Percentiles rank a stretch among this genome's conserved stretches.
Evolutionary conservation across 768 basidiomycete genomes (phyloP).

Genomic region (Suillus discolor): DNA sequence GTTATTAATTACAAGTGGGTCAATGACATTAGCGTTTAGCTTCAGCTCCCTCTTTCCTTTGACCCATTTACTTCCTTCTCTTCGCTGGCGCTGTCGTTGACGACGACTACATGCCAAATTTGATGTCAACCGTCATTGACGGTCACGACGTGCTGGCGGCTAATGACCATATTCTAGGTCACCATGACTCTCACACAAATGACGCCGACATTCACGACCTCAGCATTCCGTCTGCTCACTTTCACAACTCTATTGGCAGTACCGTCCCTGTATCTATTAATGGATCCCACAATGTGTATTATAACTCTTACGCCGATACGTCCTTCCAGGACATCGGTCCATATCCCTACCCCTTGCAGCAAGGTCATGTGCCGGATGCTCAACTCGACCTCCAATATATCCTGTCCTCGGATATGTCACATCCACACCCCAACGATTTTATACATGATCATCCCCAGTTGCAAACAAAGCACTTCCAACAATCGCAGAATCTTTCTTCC

Average conservation of each 20-base stretch:
- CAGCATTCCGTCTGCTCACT: conserved; percentile 31
- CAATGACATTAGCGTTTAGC: conserved; percentile 13
- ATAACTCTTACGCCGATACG: conserved; percentile 30
- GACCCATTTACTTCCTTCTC: conserved; percentile 13
- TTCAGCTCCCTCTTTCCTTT: conserved; percentile 19
- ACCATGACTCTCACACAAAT: conserved; percentile 26
- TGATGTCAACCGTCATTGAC: conserved; percentile 16
- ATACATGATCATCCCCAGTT: conserved; percentile 25
- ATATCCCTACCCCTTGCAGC: conserved; percentile 30
- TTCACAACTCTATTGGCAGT: conserved; percentile 20
- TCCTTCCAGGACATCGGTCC: conserved; percentile 20
- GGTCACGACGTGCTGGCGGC: conserved; percentile 24
- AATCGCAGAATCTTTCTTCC: conserved; percentile 23
- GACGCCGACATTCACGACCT: conserved; percentile 36
- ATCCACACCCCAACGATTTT: conserved; percentile 21
- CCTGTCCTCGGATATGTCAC: conserved; percentile 20
- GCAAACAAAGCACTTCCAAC: conserved; percentile 32
- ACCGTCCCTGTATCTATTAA: conserved; percentile 35
- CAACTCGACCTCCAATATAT: conserved; percentile 32
- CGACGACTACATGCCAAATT: conserved; percentile 12
- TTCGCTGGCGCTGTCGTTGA: conserved; percentile 20
- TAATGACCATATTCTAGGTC: conserved; percentile 13
- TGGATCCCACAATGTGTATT: conserved; percentile 31
- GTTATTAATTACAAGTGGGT: conserved; percentile 32
- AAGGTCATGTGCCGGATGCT: conserved; percentile 22